These are phyloP conservation scores for Xylariaceae sp. DNA, from an alignment of 2,329 filamentous ascomycete species.

Conservation along the genomic window DNA sequence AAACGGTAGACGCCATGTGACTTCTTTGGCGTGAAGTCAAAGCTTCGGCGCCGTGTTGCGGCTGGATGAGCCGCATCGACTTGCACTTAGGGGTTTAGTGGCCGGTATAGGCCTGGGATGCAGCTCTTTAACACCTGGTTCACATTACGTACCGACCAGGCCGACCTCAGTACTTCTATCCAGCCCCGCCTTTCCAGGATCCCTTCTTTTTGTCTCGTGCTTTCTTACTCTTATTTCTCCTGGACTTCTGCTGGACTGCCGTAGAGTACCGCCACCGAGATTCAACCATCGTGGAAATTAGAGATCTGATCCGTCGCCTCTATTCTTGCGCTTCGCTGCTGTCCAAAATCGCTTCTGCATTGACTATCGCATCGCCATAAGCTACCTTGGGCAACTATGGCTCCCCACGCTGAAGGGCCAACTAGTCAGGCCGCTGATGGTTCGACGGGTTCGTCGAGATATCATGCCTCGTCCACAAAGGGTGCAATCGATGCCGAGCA, in stretches of 20 bases:
- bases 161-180: constrained; percentile 29
- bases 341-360: constrained; percentile 1
- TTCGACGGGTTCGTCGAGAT: constrained; percentile 48
- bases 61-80: constrained; percentile 50
- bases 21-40: constrained; percentile 22
- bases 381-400: constrained; percentile 50
- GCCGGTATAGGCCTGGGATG: constrained; percentile 30
- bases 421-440: constrained; percentile 42
- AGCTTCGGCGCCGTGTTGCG: constrained; percentile 31
- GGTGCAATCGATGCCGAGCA: constrained; percentile 82
- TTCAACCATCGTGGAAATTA: too few species aligned
- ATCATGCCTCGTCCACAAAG: constrained; percentile 79
- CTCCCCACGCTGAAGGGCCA: constrained; percentile 61
- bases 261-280: constrained; percentile 6
- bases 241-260: neutral
- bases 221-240: constrained; percentile 11
- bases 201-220: constrained; percentile 15
- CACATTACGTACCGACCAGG: constrained; percentile 44
- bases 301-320: constrained; percentile 4
- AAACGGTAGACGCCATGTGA: constrained; percentile 36
- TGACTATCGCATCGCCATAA: constrained; percentile 4
- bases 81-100: constrained; percentile 65
- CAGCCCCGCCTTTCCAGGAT: constrained; percentile 36
- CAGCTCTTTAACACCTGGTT: constrained; percentile 22
- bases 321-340: constrained; percentile 17